phyloP scores from a whole-genome alignment of 1,284 basidiomycete species.

The Taiwanofungus camphoratus region DNA sequence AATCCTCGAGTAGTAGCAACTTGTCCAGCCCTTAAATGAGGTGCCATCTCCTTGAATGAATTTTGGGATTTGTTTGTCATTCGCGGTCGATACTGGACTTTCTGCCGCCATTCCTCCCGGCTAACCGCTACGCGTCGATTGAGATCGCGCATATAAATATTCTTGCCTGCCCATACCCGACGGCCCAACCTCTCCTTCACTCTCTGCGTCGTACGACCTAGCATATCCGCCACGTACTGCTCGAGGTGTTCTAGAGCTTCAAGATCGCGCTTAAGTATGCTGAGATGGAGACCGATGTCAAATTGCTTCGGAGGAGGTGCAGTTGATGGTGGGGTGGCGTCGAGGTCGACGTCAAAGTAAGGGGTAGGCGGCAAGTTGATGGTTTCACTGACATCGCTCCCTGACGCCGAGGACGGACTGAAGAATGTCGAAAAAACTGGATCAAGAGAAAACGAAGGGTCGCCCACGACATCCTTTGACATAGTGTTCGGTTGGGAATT shows the following conservation, averaged over 20 bases:
- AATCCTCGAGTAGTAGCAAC: not conserved
- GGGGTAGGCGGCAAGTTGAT: slow-evolving; percentile 1
- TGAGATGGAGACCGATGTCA: slow-evolving; percentile 49
- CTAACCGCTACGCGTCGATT: slow-evolving; percentile 26
- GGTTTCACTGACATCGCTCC: slow-evolving; percentile 6
- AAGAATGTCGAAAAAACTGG: slow-evolving; percentile 19
- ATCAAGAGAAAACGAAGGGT: too few species aligned
- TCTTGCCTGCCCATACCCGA: slow-evolving; percentile 56
- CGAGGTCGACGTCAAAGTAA: slow-evolving; percentile 28
- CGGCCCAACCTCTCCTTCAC: slow-evolving; percentile 65
- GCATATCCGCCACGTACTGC: slow-evolving; percentile 34
- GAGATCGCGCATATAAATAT: slow-evolving; percentile 44
- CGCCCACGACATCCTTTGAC: too few species aligned
- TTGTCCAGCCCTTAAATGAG: not conserved
- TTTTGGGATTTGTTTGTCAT: not conserved
- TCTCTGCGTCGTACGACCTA: slow-evolving; percentile 50
- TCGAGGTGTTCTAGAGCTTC: slow-evolving; percentile 40
- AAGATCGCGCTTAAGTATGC: slow-evolving; percentile 48
- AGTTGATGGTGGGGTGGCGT: slow-evolving; percentile 18
- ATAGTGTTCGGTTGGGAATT: too few species aligned
- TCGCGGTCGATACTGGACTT: slow-evolving; percentile 24
- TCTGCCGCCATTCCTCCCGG: slow-evolving; percentile 32
- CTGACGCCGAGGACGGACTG: slow-evolving; percentile 18
- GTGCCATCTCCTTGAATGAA: not conserved
- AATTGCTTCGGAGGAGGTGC: slow-evolving; percentile 35